Evolutionary conservation across 2,329 filamentous ascomycete genomes (phyloP).

Genomic region (Chalara sp.): DNA sequence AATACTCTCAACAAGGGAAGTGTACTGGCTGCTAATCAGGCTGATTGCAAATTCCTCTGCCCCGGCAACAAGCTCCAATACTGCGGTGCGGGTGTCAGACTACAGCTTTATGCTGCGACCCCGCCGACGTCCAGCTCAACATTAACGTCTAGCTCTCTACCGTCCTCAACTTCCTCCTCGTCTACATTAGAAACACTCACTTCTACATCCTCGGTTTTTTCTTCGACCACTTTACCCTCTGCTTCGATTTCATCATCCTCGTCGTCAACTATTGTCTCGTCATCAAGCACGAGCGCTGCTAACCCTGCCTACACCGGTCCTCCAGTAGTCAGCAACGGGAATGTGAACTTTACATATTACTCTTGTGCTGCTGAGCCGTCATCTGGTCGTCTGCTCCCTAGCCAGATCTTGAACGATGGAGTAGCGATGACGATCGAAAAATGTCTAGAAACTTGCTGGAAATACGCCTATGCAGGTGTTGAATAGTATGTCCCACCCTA

Average conservation of each 20-base stretch:
- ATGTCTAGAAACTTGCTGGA: constrained; percentile 26
- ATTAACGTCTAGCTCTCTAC: background rate
- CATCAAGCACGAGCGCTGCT: constrained; percentile 2
- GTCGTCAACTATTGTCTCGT: background rate
- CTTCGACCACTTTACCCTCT: background rate
- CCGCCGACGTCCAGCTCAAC: background rate
- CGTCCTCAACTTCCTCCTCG: background rate
- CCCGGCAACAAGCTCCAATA: constrained; percentile 19
- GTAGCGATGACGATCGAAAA: constrained; percentile 19
- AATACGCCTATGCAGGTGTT: constrained; percentile 30
- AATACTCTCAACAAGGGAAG: constrained; percentile 15
- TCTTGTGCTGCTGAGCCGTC: constrained; percentile 1
- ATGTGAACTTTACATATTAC: constrained; percentile 11
- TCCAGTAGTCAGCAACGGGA: constrained; percentile 14
- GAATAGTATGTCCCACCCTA: constrained; percentile 20
- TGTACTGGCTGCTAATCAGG: constrained; percentile 2
- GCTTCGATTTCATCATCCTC: background rate
- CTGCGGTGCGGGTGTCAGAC: constrained; percentile 22
- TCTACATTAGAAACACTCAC: background rate
- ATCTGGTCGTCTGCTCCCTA: background rate
- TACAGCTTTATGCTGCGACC: constrained; percentile 9
- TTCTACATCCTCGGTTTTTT: background rate
- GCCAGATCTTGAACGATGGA: constrained; percentile 14
- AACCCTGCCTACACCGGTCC: constrained; percentile 13
- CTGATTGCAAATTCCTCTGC: constrained; percentile 11